A percentile compares a stretch with the other conserved stretches of the same genome.
Evolutionary conservation across 1,139 yeast genomes (phyloP).

Genomic region (Saccharomyces hybrid): DNA sequence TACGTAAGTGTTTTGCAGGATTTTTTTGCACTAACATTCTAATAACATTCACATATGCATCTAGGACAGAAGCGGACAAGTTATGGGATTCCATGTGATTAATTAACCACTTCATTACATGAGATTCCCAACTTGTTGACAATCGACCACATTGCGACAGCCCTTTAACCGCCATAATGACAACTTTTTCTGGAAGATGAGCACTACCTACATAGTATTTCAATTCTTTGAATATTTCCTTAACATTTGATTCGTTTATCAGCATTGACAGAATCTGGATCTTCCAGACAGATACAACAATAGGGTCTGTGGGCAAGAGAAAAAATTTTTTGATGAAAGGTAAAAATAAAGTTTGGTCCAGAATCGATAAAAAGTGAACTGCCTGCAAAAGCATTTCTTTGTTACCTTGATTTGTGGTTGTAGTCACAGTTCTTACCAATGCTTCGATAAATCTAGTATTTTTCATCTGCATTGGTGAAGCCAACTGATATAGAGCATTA

Average conservation of each 20-base stretch:
- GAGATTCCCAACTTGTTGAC: constrained; percentile 32
- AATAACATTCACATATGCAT: constrained; percentile 60
- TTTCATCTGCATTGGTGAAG: constrained; percentile 45
- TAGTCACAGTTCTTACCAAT: constrained; percentile 38
- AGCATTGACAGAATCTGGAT: constrained; percentile 57
- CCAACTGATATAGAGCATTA: constrained; percentile 47
- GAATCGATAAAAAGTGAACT: constrained; percentile 37
- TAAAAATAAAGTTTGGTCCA: constrained; percentile 42
- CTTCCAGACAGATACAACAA: constrained; percentile 45
- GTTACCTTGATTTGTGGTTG: constrained; percentile 33
- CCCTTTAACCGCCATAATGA: constrained; percentile 52
- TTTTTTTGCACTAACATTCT: constrained; percentile 66
- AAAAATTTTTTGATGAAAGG: constrained; percentile 46
- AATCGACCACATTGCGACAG: constrained; percentile 48
- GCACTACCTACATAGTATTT: constrained; percentile 51
- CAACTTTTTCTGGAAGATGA: constrained; percentile 32
- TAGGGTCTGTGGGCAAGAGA: constrained; percentile 51
- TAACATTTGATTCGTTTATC: constrained; percentile 46
- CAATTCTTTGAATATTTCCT: constrained; percentile 54
- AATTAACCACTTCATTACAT: constrained; percentile 40
- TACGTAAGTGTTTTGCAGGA: constrained; percentile 38
- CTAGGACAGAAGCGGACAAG: constrained; percentile 35
- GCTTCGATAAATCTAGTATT: constrained; percentile 45
- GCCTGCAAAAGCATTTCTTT: constrained; percentile 39
- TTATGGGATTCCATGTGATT: constrained; percentile 31